A percentile compares a stretch with the other conserved stretches of the same genome.
These are phyloP conservation scores for Gynochthodes officinalis DNA, from an alignment of 257 asterid species.

Conservation along the genomic window DNA sequence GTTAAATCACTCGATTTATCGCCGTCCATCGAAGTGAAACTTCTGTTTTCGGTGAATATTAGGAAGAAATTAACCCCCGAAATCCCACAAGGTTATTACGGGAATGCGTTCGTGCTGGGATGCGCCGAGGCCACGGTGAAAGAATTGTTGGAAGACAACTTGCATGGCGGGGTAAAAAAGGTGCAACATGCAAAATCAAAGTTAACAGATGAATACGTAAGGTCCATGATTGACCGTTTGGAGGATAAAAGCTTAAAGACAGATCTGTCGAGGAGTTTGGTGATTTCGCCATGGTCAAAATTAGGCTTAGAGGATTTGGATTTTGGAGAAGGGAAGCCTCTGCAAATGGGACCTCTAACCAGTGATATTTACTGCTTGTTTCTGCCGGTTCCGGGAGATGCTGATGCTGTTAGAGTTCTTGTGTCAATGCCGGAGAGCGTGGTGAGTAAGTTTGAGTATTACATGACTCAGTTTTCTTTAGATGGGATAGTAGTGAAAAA, in stretches of 20 bases:
- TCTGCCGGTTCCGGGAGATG: constrained; percentile 50
- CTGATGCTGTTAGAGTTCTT: constrained; percentile 47
- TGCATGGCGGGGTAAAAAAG: constrained; percentile 45
- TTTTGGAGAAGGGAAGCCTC: constrained; percentile 71
- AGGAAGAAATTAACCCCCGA: constrained; percentile 30
- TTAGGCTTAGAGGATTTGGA: constrained; percentile 76
- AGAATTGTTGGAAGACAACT: constrained; percentile 34
- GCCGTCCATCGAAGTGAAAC: constrained; percentile 37
- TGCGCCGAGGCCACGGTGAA: constrained; percentile 60
- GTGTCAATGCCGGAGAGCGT: constrained; percentile 63
- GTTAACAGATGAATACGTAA: constrained; percentile 36
- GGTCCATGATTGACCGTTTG: constrained; percentile 49
- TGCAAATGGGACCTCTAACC: constrained; percentile 67
- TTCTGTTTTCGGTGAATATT: constrained; percentile 54
- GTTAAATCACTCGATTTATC: constrained; percentile 46
- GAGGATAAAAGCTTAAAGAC: constrained; percentile 39
- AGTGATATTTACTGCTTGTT: constrained; percentile 75
- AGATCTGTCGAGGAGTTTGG: constrained; percentile 54
- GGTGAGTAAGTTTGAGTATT: constrained; percentile 47
- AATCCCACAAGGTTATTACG: constrained; percentile 63
- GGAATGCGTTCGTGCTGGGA: constrained; percentile 72
- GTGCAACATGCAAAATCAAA: constrained; percentile 60
- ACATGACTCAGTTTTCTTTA: constrained; percentile 45
- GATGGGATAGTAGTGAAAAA: constrained; percentile 18
- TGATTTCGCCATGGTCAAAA: constrained; percentile 79